Base-by-base conservation (phyloP, 495 filamentous ascomycete genomes). In the Daldinia vernicosa region DNA sequence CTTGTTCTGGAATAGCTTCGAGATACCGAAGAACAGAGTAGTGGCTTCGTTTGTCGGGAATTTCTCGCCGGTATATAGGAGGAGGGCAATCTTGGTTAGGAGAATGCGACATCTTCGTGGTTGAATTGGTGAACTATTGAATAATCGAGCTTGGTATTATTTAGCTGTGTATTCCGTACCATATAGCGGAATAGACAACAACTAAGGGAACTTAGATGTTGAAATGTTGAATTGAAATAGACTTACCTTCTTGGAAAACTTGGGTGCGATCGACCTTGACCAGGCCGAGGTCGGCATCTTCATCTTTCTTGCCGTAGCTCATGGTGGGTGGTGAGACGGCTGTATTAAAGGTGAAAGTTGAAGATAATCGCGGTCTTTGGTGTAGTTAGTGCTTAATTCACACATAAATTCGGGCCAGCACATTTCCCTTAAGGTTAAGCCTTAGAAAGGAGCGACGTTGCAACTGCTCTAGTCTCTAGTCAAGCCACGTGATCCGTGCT, bases 1-100 rank as follows among this genome's bases (percentile, higher is more conserved):
- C 80, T 97, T 97, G 82, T 98, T 98, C 83, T 99, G 95, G 86
- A 99, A 99, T 64, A 99, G 89, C 84, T 99, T 99, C 67, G 94
- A 97, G 80, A 99, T 98, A 68, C 95, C 94, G 82, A 99, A 98
- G 88, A 99, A 99, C 64, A 99, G 92, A 50, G 93, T 93, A 30
- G 95, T 99, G 69, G 95, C 95, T 87, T 99, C 95, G 74, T 96
- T 95, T 70, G 91, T 93, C 45, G 94, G 95, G 85, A 98, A 98
- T 71, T 89, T 91, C 85, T 99, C 95, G 67, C 96, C 95, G 27
- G 94, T 98, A 82, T 98, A 97, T 69, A 98, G 85, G 74, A 98
- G 91, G 68, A 98, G 91, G 57, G 93, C 94, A 74, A 99, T 96
- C 86, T 99, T 98, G 72, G 96, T 99, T 63, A 99, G 85, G 66